These are phyloP conservation scores for Macrotyloma uniflorum DNA, from an alignment of 306 rosid genomes.

Conservation along the genomic window DNA sequence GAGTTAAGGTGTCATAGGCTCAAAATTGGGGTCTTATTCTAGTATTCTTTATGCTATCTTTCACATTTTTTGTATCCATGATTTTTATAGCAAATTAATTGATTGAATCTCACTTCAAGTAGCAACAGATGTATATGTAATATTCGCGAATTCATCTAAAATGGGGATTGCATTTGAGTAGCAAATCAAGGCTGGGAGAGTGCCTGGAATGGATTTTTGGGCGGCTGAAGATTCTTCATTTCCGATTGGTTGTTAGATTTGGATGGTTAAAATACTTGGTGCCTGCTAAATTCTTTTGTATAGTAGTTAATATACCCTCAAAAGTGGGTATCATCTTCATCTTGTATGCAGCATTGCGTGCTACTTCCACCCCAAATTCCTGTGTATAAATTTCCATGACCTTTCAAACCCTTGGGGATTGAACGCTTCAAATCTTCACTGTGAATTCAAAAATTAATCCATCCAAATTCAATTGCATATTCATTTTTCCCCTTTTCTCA, in stretches of 20 bases:
- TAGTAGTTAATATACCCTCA: conserved; percentile 30
- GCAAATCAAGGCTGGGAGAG: conserved; percentile 25
- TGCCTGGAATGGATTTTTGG: conserved; percentile 36
- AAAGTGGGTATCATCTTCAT: conserved; percentile 10
- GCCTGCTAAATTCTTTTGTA: conserved; percentile 45
- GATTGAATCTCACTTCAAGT: conserved; percentile 57
- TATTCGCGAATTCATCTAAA: conserved; percentile 41
- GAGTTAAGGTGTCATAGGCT: conserved; percentile 74
- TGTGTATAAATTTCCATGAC: conserved; percentile 33
- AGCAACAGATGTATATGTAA: conserved; percentile 53
- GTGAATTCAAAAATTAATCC: conserved; percentile 26
- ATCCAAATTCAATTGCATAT: background rate
- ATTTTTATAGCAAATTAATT: conserved; percentile 51
- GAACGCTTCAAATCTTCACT: conserved; percentile 3
- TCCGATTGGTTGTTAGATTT: conserved; percentile 22
- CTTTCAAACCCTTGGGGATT: conserved; percentile 22
- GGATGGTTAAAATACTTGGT: conserved; percentile 36
- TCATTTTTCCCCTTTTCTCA: background rate
- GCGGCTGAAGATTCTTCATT: conserved; percentile 35
- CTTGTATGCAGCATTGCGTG: conserved; percentile 13
- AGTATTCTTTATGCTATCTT: conserved; percentile 43
- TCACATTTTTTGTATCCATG: conserved; percentile 41
- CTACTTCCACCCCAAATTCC: background rate
- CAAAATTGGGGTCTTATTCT: conserved; percentile 27
- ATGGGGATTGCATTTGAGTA: conserved; percentile 38